Base-by-base conservation (phyloP, 345 rosid species). In the Lepidium sativum region DNA sequence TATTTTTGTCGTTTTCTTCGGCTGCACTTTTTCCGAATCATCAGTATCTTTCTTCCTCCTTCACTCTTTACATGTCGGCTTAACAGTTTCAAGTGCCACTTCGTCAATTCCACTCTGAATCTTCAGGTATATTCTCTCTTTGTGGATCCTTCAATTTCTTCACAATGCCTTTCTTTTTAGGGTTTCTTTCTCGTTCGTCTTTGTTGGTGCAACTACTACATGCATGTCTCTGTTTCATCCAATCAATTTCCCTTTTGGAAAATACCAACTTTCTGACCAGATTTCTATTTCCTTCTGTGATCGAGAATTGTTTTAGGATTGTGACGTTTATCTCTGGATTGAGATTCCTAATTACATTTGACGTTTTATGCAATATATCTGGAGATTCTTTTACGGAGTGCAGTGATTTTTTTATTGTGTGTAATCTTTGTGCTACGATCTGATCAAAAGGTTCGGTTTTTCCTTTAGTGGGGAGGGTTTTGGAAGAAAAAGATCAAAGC, bases 91-190 rank as follows among this genome's bases (percentile, higher is more conserved):
- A 16, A 32, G n/a, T 9, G 14, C 10, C 2, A 4, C 14, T 60
- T 29, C 10, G 25, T 48, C 9, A 32, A 1, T 60, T 54, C 6
- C 38, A 55, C 38, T 59, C 32, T 0, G 6, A 44, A 8, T 54
- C 62, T 61, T 44, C 62, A 44, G 74, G 68, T 70, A 56, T 18
- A 56, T 18, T 54, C n/a, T 18, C 69, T 38, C 59, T 1, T 8
- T 35, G 2, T n/a, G 5, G 6, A 4, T 53, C 58, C 9, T 53
- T 55, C 0, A 40, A 40, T 39, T n/a, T 68, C 31, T 40, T 51
- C 20, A 52, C 37, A 34, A 52, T 70, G 45, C 27, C 47, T 33
- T 62, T 11, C 18, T 53, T 33, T 8, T 6, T 44, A 12, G 14
- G 6, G 18, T 25, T 25, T 25, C 29, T 5, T 25, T 41, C 54